Base-by-base conservation (phyloP, 1,284 basidiomycete species). In the Trichosporon ovoides region DNA sequence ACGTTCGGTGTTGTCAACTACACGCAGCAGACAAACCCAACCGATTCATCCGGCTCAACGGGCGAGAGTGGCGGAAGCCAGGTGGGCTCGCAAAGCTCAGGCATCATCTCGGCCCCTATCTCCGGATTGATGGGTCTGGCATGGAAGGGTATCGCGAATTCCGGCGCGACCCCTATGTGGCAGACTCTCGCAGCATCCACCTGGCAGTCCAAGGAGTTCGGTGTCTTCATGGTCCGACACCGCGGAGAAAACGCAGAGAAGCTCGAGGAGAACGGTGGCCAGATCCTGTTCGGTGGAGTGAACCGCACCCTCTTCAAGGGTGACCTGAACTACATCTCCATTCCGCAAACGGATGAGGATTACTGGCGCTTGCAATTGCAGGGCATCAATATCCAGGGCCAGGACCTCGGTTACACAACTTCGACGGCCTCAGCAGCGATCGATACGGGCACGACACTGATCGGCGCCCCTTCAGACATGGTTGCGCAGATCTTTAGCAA, bases 401-500 rank as follows among this genome's bases (percentile, higher is more conserved):
- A 54, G 14, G 49, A 52, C 31, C 60, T 61, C 3, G 34, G 19
- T 1, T 56, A 58, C 53, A 7, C 7, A 14, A 40, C 37, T 16
- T 24, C 54, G 12, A 24, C 55, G 9, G 54, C 58, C n/a, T 35
- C 43, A 38, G 75, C 76, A 11, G 79, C 80, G 33, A 80, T 82
- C 60, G 81, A 82, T 67, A 81, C 80, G 0, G 93, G 93, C 59
- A 97, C 93, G 1, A 96, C 94, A 0, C 84, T 97, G 34, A 83
- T 98, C 55, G 92, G 89, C 13, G 91, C 87, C 0, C 93, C 95
- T 0, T 18, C 83, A 0, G 66, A 73, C 11, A 78, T 81, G 43
- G 84, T 94, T 28, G 69, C 81, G 0, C 74, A 78, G 14, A 81
- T 98, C 52, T 98, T 87, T 70, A 80, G 81, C 1, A 83, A 87